Evolutionary conservation across 73 alveolate genomes (phyloP), one percentile per base, ranked within the genome.

Genomic region (Effrenium voratum): DNA sequence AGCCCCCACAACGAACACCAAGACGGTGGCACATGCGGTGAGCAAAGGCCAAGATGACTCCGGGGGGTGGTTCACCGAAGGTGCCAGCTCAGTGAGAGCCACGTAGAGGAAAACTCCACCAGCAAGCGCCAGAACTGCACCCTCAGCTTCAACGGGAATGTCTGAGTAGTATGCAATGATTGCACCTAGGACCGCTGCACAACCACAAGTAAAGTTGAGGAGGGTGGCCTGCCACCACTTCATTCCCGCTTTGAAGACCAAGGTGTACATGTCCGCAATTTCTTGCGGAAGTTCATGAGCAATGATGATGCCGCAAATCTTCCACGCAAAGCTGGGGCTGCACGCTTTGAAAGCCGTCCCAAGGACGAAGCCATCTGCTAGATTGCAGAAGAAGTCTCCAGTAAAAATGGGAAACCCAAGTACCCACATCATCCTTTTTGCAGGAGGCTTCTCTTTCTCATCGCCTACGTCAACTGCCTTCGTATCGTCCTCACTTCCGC

Each of bases 301-400:
- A 52, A 83, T 83, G 93, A 55, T 83, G 46, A 55, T 83, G 41
- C 72, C 72, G 2, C 36, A 4, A 5, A 83, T 6, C 26, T 47
- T 83, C 93, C 93, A 83, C 19, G 76, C 93, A 50, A 83, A 83
- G 50, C 93, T 34, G 5, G 63, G 63, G 32, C 90, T 79, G 90
- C 90, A 85, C 41, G 81, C 30, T 2, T 34, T 34, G 47, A 59
- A 52, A n/a, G 94, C 94, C 6, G 63, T 57, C 40, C 94, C 94
- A 0, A 85, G 28, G 66, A 85, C 94, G n/a, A 85, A 85, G 94
- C 94, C 94, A 57, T 85, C 94, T 19, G 81, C 94, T 4, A 85
- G 2, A 45, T 85, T 85, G 81, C 68, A 49, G 66, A 15, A 57
- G 52, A 57, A 52, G 60, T 85, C 94, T 4, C 94, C 94, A 15